Percentiles rank a stretch among this genome's conserved stretches.
phyloP scores from a whole-genome alignment of 805 yeast species.

The Hanseniaspora jakobsenii region DNA sequence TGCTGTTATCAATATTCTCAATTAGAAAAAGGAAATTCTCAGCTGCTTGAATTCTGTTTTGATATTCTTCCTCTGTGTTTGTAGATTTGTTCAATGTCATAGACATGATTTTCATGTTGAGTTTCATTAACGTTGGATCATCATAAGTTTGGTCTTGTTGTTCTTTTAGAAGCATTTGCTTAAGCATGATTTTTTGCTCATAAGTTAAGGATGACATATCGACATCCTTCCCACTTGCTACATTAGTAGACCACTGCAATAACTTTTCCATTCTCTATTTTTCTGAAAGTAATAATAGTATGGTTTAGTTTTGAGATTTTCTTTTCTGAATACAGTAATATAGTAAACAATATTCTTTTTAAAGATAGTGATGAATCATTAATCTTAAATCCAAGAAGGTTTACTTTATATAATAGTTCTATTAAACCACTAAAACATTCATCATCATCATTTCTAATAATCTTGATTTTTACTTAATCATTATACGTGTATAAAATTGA shows the following conservation, averaged over 20 bases:
- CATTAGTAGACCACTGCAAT: slow-evolving; percentile 81
- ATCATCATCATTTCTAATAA: no score
- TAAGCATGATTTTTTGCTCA: slow-evolving; percentile 12
- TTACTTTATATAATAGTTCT: no score
- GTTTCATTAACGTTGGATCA: slow-evolving; percentile 79
- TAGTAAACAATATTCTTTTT: no score
- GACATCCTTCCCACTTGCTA: slow-evolving; percentile 59
- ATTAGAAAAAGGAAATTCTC: slow-evolving; percentile 89
- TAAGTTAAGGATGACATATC: slow-evolving; percentile 31
- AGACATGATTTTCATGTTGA: slow-evolving; percentile 49
- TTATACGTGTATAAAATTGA: no score
- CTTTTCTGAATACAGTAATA: no score
- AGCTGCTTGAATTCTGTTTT: slow-evolving; percentile 59
- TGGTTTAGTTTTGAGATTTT: no score
- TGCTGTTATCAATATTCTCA: slow-evolving; percentile 89
- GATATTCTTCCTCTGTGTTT: slow-evolving; percentile 23
- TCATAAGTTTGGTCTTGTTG: slow-evolving; percentile 31
- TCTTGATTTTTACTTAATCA: no score
- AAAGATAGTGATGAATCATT: no score
- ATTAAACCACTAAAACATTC: no score
- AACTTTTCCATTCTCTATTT: slow-evolving; percentile 62
- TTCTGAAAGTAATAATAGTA: not conserved
- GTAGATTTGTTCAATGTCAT: slow-evolving; percentile 30
- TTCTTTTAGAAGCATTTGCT: slow-evolving; percentile 9
- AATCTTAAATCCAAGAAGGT: no score